These are phyloP conservation scores for Phytopythium chamaehyphon DNA, from an alignment of 352 stramenopile species.

Conservation along the genomic window DNA sequence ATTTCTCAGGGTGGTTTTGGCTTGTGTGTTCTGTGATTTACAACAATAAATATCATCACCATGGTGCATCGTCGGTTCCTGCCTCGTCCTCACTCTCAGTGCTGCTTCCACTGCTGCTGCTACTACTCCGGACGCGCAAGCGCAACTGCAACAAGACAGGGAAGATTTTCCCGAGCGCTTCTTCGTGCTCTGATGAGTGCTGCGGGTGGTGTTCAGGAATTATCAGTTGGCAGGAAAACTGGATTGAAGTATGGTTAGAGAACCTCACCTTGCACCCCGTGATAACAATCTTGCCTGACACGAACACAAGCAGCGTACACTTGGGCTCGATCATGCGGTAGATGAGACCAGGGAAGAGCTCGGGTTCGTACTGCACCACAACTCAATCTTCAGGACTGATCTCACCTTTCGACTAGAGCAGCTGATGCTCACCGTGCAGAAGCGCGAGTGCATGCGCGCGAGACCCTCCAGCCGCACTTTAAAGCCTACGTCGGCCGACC, in stretches of 20 bases:
- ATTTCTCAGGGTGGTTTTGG: too few species aligned
- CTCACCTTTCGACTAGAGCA: too few species aligned
- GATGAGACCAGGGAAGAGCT: conserved; percentile 97
- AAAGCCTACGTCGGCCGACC: conserved; percentile 90
- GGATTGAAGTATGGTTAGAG: too few species aligned
- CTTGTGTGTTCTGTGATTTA: too few species aligned
- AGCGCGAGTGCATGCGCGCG: conserved; percentile 45
- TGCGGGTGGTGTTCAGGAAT: too few species aligned
- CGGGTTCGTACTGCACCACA: conserved; percentile 91
- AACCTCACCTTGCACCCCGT: conserved; percentile 87
- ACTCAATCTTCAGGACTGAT: not conserved
- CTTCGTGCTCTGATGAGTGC: conserved; percentile 28
- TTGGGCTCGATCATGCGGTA: conserved; percentile 93
- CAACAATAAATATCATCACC: too few species aligned
- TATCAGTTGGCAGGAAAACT: too few species aligned
- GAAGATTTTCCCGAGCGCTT: conserved; percentile 52
- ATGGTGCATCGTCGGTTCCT: not conserved
- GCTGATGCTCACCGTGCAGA: conserved; percentile 50
- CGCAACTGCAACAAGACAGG: conserved; percentile 53
- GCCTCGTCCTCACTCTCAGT: conserved; percentile 21
- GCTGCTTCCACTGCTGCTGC: conserved; percentile 9
- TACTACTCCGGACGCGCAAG: conserved; percentile 6
- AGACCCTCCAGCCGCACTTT: conserved; percentile 75
- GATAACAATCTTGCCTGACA: conserved; percentile 96
- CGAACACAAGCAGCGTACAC: conserved; percentile 95